phyloP scores from a whole-genome alignment of 2,329 filamentous ascomycete genomes.

The Pseudocercospora cruenta region DNA sequence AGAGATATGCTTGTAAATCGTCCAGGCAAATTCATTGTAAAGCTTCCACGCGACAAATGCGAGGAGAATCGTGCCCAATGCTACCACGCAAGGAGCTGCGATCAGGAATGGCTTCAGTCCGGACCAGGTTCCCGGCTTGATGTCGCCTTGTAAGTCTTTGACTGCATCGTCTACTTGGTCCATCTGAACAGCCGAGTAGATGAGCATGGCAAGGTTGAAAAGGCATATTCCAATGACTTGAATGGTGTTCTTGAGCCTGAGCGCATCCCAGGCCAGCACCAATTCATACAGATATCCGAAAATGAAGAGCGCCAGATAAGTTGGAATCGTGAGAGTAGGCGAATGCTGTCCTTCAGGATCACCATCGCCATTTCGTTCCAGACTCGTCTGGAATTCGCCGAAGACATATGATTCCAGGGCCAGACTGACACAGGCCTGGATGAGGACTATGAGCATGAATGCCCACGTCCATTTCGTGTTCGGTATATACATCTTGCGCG shows the following conservation, averaged over 20 bases:
- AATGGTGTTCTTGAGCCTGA: constrained; percentile 96
- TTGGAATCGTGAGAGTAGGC: constrained; percentile 70
- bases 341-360: constrained; percentile 14
- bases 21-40: constrained; percentile 98
- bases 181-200: constrained; percentile 91
- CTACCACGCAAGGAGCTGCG: constrained; percentile 83
- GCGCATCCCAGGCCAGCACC: constrained; percentile 86
- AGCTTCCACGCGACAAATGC: constrained; percentile 86
- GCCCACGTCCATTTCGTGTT: constrained; percentile 85
- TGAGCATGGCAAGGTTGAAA: constrained; percentile 86
- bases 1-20: constrained; percentile 98
- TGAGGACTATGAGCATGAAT: constrained; percentile 73
- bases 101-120: constrained; percentile 76
- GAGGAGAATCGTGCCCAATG: constrained; percentile 72
- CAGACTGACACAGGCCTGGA: constrained; percentile 80
- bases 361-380: constrained; percentile 33
- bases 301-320: constrained; percentile 93
- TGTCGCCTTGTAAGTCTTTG: constrained; percentile 53
- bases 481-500: constrained; percentile 70
- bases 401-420: constrained; percentile 91
- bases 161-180: constrained; percentile 85
- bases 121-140: constrained; percentile 63
- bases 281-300: constrained; percentile 95
- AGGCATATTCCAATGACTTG: constrained; percentile 94
- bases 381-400: constrained; percentile 74